Evolutionary conservation across 352 stramenopile genomes (phyloP), one percentile per base, ranked within the genome.

Genomic region (Phytophthora citrophthora): DNA sequence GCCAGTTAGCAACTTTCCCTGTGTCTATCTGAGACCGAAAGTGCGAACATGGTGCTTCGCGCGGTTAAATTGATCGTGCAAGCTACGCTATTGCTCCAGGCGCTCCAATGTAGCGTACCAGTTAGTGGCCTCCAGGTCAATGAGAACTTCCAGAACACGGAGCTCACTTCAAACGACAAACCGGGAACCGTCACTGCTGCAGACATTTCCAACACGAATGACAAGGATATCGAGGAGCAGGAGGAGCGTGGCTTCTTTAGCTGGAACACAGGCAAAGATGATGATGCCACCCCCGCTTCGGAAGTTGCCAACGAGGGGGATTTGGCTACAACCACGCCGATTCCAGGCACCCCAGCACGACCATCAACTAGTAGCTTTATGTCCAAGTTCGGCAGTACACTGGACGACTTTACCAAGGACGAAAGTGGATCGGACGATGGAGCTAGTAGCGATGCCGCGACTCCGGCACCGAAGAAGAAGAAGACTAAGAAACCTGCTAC

Each of bases 131-230:
- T 45, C 10, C 2, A 64, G 12, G 50, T 59, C 1, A 64, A 11
- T 31, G 55, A 56, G 38, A 74, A 70, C 40, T 74, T 74, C 32
- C n/a, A 72, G 8, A 72, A 63, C 27, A 71, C 49, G 1, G 0
- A 48, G 10, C 48, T 71, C n/a, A 53, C 41, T 1, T n/a, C 38
- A 3, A 48, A 61, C 0, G 64, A 68, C 23, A 24, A 36, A 6
- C 39, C 18, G 2, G 64, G n/a, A 18, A 64, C 18, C 1, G 50
- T 72, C 0, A 7, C 0, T 1, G 23, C 64, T 1, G 48, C 53
- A n/a, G 24, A 40, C 1, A 49, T 61, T 15, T 40, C 64, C 1
- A 16, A 53, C 26, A 53, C 49, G 13, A 7, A 44, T 4, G 38
- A 68, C 31, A 41, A 64, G 38, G 54, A 54, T 4, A 31, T 57